Percentiles rank a stretch among this genome's conserved stretches.
These are phyloP conservation scores for Penicillium sp. DNA, from an alignment of 2,329 filamentous ascomycete species.

Conservation along the genomic window DNA sequence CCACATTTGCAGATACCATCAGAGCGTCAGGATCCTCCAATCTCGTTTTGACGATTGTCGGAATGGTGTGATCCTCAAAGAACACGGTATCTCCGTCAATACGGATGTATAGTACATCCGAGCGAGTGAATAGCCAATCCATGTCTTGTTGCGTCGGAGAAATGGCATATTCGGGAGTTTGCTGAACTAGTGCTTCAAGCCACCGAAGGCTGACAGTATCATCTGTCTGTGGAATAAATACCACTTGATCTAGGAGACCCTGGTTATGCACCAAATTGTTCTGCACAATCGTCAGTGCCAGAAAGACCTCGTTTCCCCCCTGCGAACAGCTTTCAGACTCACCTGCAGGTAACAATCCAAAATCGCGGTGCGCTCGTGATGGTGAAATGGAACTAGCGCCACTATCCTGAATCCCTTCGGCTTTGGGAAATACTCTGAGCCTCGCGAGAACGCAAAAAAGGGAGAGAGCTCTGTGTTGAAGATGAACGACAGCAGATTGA, in stretches of 20 bases:
- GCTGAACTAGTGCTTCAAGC: constrained; percentile 28
- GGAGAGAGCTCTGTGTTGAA: constrained; percentile 20
- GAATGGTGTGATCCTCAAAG: constrained; percentile 44
- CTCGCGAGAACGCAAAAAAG: constrained; percentile 28
- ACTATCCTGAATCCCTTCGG: constrained; percentile 33
- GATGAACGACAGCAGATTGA: constrained; percentile 16
- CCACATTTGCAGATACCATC: constrained; percentile 51
- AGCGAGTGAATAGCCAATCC: constrained; percentile 14
- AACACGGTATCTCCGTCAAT: constrained; percentile 42
- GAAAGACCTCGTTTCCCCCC: too few species aligned
- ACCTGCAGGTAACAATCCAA: constrained; percentile 41
- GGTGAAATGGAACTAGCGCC: constrained; percentile 36
- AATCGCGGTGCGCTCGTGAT: constrained; percentile 30
- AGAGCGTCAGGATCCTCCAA: constrained; percentile 47
- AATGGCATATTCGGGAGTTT: constrained; percentile 26
- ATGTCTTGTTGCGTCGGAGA: constrained; percentile 7
- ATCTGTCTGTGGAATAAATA: constrained; percentile 39
- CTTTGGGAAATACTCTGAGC: constrained; percentile 25
- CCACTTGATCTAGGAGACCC: constrained; percentile 39
- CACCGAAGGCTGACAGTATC: constrained; percentile 33
- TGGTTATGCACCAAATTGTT: constrained; percentile 36
- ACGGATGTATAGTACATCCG: constrained; percentile 36
- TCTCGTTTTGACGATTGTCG: constrained; percentile 50
- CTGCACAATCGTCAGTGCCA: constrained; percentile 7
- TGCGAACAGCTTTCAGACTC: neutral